These are phyloP conservation scores for Zygnema circumcarinatum DNA, from an alignment of 139 green algal species.

Conservation along the genomic window DNA sequence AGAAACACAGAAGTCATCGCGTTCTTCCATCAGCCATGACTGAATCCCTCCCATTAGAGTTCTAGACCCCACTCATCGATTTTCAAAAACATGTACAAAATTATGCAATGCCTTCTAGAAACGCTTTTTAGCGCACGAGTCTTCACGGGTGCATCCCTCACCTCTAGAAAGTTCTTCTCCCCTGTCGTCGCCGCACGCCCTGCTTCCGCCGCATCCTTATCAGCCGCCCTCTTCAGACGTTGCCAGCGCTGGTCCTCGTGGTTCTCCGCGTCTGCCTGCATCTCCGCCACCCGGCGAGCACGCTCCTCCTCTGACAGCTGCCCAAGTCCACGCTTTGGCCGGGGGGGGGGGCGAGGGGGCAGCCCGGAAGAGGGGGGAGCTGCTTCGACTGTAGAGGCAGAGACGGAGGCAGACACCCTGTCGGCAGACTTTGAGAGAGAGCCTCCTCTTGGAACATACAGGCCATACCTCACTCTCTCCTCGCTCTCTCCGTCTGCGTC, in stretches of 20 bases:
- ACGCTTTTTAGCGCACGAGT: too few relatives aligned
- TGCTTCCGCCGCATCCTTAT: slow-evolving; percentile 33
- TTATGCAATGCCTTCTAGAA: too few relatives aligned
- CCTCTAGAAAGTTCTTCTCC: slow-evolving; percentile 12
- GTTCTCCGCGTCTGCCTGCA: slow-evolving; percentile 78
- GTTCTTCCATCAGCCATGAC: too few relatives aligned
- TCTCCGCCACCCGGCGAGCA: slow-evolving; percentile 77
- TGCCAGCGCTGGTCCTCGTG: slow-evolving; percentile 73
- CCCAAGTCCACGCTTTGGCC: slow-evolving; percentile 66
- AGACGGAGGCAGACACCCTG: background rate
- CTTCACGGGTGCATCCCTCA: too few relatives aligned
- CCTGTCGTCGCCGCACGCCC: background rate
- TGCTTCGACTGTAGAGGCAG: background rate
- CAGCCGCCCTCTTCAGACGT: slow-evolving; percentile 61
- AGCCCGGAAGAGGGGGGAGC: too few relatives aligned
- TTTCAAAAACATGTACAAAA: too few relatives aligned
- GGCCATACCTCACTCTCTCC: background rate
- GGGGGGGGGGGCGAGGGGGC: slow-evolving; percentile 5
- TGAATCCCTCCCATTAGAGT: too few relatives aligned
- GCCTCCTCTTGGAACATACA: background rate
- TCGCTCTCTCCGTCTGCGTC: slow-evolving; percentile 6
- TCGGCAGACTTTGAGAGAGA: background rate
- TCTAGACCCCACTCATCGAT: too few relatives aligned
- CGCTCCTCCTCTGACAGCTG: slow-evolving; percentile 78
- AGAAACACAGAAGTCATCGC: too few relatives aligned